A percentile compares a stretch with the other conserved stretches of the same genome.
These are phyloP conservation scores for Microcyclospora pomicola DNA, from an alignment of 2,329 filamentous ascomycete species.

Conservation along the genomic window DNA sequence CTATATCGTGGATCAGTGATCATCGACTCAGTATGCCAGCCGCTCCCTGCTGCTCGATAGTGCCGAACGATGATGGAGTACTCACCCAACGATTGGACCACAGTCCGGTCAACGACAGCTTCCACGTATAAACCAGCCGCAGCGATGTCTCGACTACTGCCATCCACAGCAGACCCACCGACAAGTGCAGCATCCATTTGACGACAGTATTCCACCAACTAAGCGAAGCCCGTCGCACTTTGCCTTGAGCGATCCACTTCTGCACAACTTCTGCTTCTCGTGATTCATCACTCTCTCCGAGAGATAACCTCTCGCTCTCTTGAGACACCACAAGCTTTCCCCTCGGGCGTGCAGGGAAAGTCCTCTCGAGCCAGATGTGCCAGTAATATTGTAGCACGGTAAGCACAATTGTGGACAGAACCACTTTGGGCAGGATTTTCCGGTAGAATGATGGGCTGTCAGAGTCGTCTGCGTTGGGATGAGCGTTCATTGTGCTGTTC, in stretches of 20 bases:
- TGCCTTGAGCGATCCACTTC: conserved; percentile 9
- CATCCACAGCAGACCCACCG: conserved; percentile 1
- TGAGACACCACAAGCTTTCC: background rate
- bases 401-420: conserved; percentile 3
- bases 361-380: conserved; percentile 10
- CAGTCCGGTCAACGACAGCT: too few relatives aligned
- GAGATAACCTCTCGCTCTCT: conserved; percentile 1
- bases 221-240: conserved; percentile 6
- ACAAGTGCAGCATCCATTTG: conserved; percentile 7
- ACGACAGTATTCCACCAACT: conserved; percentile 8
- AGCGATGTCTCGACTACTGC: too few relatives aligned
- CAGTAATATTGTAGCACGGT: conserved; percentile 5
- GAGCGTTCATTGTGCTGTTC: too few relatives aligned
- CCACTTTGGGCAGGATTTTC: conserved; percentile 1
- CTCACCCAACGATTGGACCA: too few relatives aligned
- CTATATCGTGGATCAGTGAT: too few relatives aligned
- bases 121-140: too few relatives aligned
- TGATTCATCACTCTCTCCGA: background rate
- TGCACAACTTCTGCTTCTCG: conserved; percentile 7
- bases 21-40: too few relatives aligned
- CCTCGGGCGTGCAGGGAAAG: conserved; percentile 4
- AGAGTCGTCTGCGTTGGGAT: too few relatives aligned
- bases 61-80: too few relatives aligned
- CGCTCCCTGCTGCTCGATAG: too few relatives aligned
- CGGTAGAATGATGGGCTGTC: conserved; percentile 3